phyloP scores from a whole-genome alignment of 75 land plant species.

The Azolla pinnata region DNA sequence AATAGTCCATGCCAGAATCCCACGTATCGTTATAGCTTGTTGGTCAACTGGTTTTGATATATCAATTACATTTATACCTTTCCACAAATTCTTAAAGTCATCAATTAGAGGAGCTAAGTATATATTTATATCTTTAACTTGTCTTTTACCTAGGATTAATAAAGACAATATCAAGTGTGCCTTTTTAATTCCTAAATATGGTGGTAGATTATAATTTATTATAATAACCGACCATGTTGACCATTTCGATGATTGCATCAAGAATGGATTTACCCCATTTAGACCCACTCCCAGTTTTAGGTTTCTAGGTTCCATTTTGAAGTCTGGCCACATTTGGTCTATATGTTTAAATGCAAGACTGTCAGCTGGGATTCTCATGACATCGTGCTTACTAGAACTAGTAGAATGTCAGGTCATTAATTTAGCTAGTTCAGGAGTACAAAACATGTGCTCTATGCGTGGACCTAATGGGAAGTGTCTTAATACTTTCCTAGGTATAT shows the following conservation, averaged over 20 bases:
- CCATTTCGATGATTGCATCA: constrained; percentile 2
- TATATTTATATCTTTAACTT: no score
- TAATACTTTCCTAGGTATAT: constrained; percentile 4
- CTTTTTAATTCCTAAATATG: no score
- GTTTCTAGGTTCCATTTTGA: constrained; percentile 1
- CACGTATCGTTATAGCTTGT: no score
- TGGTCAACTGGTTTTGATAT: no score
- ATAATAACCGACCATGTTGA: constrained; percentile 13
- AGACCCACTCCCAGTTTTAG: constrained; percentile 2
- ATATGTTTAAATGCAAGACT: constrained; percentile 1
- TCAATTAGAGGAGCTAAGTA: no score
- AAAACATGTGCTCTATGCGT: constrained; percentile 1
- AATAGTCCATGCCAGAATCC: no score
- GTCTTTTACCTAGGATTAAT: no score
- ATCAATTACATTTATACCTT: no score
- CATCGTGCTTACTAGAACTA: neutral
- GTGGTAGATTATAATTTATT: constrained; percentile 11
- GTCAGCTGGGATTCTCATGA: neutral
- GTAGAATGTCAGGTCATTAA: neutral
- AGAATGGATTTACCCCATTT: constrained; percentile 11
- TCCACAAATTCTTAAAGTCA: no score
- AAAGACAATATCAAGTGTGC: no score
- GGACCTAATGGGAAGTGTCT: constrained; percentile 13
- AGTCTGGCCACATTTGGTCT: neutral
- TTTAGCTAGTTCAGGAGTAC: neutral